A percentile compares a stretch with the other conserved stretches of the same genome.
phyloP scores from a whole-genome alignment of 2,329 filamentous ascomycete species.

The Epichloe uncinata region DNA sequence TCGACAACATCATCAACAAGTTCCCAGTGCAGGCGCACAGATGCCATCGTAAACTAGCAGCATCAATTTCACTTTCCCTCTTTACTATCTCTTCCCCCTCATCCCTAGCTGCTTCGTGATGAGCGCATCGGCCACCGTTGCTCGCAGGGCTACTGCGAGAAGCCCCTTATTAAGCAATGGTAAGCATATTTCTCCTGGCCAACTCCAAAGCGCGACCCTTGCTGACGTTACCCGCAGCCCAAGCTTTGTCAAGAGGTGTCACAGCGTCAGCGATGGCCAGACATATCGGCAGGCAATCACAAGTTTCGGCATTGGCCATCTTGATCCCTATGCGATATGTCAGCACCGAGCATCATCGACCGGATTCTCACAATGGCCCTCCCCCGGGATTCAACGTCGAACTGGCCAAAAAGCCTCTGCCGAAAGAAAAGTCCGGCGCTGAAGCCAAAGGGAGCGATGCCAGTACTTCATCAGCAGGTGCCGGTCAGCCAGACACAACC shows the following conservation, averaged over 20 bases:
- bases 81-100: not conserved
- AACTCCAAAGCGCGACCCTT: not conserved
- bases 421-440: conserved; percentile 34
- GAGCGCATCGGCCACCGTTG: conserved; percentile 43
- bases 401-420: conserved; percentile 72
- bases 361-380: conserved; percentile 45
- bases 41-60: conserved; percentile 1
- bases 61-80: not conserved
- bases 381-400: conserved; percentile 92
- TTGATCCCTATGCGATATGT: conserved; percentile 43
- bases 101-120: conserved; percentile 20
- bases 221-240: conserved; percentile 20
- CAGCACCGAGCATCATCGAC: conserved; percentile 45
- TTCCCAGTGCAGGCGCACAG: conserved; percentile 2
- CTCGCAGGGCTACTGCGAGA: conserved; percentile 39
- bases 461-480: conserved; percentile 16
- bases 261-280: conserved; percentile 33
- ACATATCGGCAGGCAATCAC: conserved; percentile 31
- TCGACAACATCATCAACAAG: not conserved
- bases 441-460: conserved; percentile 17
- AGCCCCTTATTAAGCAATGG: conserved; percentile 38
- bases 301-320: conserved; percentile 40
- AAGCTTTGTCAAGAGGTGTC: conserved; percentile 32
- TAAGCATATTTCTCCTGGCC: conserved; percentile 16
- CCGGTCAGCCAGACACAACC: conserved; percentile 21